These are phyloP conservation scores for Cornus kousa DNA, from an alignment of 148 eudicot genomes.

Conservation along the genomic window DNA sequence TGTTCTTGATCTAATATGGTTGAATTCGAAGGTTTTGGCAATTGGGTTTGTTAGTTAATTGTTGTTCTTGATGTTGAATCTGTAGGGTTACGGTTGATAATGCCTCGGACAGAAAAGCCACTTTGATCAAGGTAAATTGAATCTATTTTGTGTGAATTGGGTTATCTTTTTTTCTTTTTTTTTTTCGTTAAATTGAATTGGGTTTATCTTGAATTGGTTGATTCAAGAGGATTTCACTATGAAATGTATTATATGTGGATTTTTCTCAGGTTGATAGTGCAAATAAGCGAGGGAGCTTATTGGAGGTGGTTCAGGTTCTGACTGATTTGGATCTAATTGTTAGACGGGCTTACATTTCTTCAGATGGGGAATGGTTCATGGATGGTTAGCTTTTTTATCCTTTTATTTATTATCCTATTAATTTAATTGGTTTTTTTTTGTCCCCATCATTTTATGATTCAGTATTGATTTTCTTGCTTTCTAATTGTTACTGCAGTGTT, in stretches of 20 bases:
- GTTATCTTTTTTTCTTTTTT: no score
- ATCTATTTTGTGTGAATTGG: not conserved
- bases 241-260: not conserved
- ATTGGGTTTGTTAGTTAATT: constrained; percentile 1
- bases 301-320: constrained; percentile 69
- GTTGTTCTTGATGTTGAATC: constrained; percentile 18
- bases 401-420: not conserved
- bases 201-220: not conserved
- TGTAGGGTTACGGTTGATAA: constrained; percentile 88
- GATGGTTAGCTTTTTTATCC: constrained; percentile 42
- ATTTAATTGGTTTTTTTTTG: constrained; percentile 5
- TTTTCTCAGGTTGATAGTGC: constrained; percentile 62
- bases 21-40: not conserved
- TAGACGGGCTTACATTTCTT: constrained; percentile 59
- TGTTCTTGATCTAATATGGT: not conserved
- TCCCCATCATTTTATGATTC: not conserved
- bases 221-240: not conserved
- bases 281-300: constrained; percentile 61
- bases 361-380: constrained; percentile 80
- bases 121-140: constrained; percentile 70
- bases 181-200: not conserved
- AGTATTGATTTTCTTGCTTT: not conserved
- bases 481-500: constrained; percentile 39
- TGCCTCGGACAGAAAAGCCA: constrained; percentile 55
- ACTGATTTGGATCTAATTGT: constrained; percentile 51